Percentiles rank a stretch among this genome's conserved stretches.
Evolutionary conservation across 257 asterid genomes (phyloP).

Genomic region (Solanum paucissectum): DNA sequence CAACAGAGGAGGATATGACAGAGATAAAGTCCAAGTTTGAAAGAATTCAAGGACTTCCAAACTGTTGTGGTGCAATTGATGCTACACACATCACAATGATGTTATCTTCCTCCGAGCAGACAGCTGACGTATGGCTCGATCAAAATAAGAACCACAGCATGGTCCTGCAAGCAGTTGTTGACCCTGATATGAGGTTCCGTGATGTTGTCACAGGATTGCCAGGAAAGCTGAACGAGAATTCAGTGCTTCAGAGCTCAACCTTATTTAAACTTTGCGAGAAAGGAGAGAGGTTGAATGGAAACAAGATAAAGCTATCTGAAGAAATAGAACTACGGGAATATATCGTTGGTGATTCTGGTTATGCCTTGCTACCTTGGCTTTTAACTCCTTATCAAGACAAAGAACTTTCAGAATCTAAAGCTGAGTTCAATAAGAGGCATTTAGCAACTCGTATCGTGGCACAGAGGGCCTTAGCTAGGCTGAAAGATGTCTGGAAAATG

Average conservation of each 20-base stretch:
- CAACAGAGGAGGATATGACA: conserved; percentile 29
- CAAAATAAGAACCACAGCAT: conserved; percentile 53
- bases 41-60: conserved; percentile 60
- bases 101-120: conserved; percentile 54
- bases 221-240: conserved; percentile 51
- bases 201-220: conserved; percentile 74
- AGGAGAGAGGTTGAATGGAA: conserved; percentile 48
- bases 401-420: conserved; percentile 25
- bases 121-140: conserved; percentile 56
- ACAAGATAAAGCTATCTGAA: conserved; percentile 13
- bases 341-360: conserved; percentile 57
- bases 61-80: conserved; percentile 82
- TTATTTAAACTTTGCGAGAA: conserved; percentile 43
- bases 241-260: conserved; percentile 44
- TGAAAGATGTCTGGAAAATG: conserved; percentile 80
- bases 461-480: conserved; percentile 43
- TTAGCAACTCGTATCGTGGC: conserved; percentile 40
- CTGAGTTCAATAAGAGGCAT: conserved; percentile 42
- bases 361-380: conserved; percentile 73
- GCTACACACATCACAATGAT: conserved; percentile 60
- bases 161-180: conserved; percentile 64
- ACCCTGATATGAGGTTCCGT: conserved; percentile 60
- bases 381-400: conserved; percentile 59
- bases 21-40: conserved; percentile 45
- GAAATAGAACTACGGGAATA: conserved; percentile 43